phyloP scores from a whole-genome alignment of 139 green algal species.

The Picochlorum costavermella region DNA sequence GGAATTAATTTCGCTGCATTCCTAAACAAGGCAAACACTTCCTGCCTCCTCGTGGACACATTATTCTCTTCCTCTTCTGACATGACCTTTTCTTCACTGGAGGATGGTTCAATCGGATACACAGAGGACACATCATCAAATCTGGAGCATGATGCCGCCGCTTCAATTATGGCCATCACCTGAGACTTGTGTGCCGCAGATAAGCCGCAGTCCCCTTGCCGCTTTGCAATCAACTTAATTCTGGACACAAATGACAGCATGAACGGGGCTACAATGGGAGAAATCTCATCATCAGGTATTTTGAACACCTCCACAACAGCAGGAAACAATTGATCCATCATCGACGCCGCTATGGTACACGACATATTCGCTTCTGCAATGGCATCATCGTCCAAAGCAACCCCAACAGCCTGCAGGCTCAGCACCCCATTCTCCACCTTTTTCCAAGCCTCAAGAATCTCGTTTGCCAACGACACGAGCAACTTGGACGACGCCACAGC shows the following conservation, averaged over 20 bases:
- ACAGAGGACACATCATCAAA: slow-evolving; percentile 30
- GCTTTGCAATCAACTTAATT: slow-evolving; percentile 39
- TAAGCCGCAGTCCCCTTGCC: slow-evolving; percentile 4
- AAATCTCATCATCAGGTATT: slow-evolving; percentile 47
- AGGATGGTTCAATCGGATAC: slow-evolving; percentile 13
- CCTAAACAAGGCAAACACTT: slow-evolving; percentile 77
- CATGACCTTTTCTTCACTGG: slow-evolving; percentile 23
- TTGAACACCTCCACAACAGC: slow-evolving; percentile 29
- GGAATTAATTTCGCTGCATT: slow-evolving; percentile 59
- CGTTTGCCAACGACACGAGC: slow-evolving; percentile 62
- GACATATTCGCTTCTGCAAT: slow-evolving; percentile 33
- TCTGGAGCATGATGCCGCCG: slow-evolving; percentile 16
- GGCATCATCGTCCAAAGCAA: slow-evolving; percentile 57
- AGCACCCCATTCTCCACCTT: slow-evolving; percentile 75
- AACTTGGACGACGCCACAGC: slow-evolving; percentile 51
- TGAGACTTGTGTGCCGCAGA: slow-evolving; percentile 23
- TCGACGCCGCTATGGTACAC: slow-evolving; percentile 12
- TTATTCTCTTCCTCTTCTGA: slow-evolving; percentile 51
- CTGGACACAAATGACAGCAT: slow-evolving; percentile 57
- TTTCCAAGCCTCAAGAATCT: slow-evolving; percentile 77
- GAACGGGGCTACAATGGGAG: slow-evolving; percentile 61
- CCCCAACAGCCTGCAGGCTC: slow-evolving; percentile 54
- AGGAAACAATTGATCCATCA: slow-evolving; percentile 51
- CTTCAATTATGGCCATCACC: slow-evolving; percentile 41
- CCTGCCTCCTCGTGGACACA: slow-evolving; percentile 54